Evolutionary conservation across 352 stramenopile species (phyloP).

Genomic region (Pythium brachiatum): DNA sequence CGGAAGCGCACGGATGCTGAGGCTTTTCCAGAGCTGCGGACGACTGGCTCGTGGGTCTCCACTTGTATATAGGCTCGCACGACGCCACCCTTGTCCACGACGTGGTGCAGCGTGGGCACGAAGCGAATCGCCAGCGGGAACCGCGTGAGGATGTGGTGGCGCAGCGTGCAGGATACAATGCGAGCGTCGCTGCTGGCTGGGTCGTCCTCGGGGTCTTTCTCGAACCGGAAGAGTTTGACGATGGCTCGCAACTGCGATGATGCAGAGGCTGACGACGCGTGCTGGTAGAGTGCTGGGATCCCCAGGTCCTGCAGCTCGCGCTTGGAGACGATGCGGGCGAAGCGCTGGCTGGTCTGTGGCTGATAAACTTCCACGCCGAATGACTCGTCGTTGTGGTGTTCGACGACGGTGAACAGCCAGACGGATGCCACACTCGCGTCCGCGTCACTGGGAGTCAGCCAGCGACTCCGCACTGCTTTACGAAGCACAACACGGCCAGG

Average conservation of each 20-base stretch:
- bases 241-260: slow-evolving; percentile 5
- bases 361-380: slow-evolving; percentile 42
- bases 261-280: neutral
- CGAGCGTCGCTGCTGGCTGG: neutral
- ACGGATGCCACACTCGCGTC: neutral
- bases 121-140: slow-evolving; percentile 51
- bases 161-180: slow-evolving; percentile 14
- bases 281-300: slow-evolving; percentile 17
- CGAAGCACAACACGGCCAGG: slow-evolving; percentile 35
- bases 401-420: slow-evolving; percentile 36
- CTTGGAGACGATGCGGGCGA: slow-evolving; percentile 17
- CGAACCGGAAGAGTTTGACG: slow-evolving; percentile 32
- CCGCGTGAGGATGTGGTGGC: slow-evolving; percentile 23
- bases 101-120: slow-evolving; percentile 35
- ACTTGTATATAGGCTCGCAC: slow-evolving; percentile 56
- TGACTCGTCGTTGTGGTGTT: slow-evolving; percentile 19
- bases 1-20: slow-evolving; percentile 17
- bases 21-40: neutral
- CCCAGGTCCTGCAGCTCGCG: slow-evolving; percentile 33
- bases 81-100: slow-evolving; percentile 34
- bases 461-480: slow-evolving; percentile 33
- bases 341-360: slow-evolving; percentile 30
- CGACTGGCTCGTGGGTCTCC: slow-evolving; percentile 27
- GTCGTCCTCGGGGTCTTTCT: slow-evolving; percentile 15
- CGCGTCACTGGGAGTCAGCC: neutral